These are phyloP conservation scores for Trichoderma guizhouense DNA, from an alignment of 2,329 filamentous ascomycete genomes.

Conservation along the genomic window DNA sequence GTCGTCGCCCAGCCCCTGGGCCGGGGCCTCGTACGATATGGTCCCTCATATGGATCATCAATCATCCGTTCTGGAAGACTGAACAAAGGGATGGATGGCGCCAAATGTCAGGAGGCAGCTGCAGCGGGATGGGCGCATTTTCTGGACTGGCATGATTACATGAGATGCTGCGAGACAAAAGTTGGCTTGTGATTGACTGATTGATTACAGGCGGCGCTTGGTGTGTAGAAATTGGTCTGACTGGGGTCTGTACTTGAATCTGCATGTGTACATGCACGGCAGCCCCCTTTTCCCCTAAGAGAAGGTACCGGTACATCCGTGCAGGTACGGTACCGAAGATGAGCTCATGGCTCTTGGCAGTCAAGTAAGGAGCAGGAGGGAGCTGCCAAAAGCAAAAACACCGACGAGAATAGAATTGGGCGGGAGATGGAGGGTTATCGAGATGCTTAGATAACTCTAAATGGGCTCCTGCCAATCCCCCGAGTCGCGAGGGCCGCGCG, in stretches of 20 bases:
- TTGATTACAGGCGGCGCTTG: background rate
- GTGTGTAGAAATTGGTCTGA: background rate
- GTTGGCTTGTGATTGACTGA: background rate
- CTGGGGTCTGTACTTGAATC: background rate
- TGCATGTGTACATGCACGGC: background rate
- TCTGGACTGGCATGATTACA: background rate
- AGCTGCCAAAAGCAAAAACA: background rate
- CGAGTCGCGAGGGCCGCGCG: background rate
- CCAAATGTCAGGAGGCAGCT: background rate
- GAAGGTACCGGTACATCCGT: background rate
- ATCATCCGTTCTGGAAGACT: background rate
- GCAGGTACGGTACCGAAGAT: background rate
- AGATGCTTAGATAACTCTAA: conserved; percentile 6
- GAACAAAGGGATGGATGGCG: background rate
- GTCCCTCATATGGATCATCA: conserved; percentile 11
- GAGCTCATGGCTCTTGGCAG: background rate
- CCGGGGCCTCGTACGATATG: conserved; percentile 9
- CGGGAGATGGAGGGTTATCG: background rate
- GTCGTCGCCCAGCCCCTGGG: background rate
- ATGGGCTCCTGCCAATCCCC: background rate
- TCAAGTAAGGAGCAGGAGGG: background rate
- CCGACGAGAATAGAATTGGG: background rate
- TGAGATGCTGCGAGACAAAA: background rate
- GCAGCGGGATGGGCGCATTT: conserved; percentile 6
- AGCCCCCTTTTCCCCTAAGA: background rate